These are phyloP conservation scores for Alternaria ethzedia DNA, from an alignment of 2,329 filamentous ascomycete genomes.

Conservation along the genomic window DNA sequence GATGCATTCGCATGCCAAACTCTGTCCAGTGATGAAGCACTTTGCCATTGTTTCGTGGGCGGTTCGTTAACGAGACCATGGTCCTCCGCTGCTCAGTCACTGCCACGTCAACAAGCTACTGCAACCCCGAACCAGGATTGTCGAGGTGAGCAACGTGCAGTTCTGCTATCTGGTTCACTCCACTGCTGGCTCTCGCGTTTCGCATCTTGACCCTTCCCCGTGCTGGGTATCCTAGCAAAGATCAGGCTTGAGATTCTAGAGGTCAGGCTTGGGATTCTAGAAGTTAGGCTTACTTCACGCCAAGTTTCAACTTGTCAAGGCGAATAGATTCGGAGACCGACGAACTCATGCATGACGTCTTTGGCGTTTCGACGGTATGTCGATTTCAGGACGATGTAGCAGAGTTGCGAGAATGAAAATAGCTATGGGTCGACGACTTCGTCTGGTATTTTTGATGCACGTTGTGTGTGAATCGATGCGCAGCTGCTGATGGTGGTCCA, in stretches of 20 bases:
- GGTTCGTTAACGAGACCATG: neutral
- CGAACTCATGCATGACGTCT: neutral
- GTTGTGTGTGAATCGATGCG: neutral
- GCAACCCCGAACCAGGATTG: conserved; percentile 11
- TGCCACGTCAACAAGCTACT: conserved; percentile 24
- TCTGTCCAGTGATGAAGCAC: neutral
- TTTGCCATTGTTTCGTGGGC: neutral
- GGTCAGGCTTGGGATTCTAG: neutral
- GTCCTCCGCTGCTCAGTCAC: conserved; percentile 1
- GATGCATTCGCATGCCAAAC: neutral
- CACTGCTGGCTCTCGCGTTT: neutral
- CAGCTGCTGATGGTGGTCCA: neutral
- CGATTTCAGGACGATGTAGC: neutral
- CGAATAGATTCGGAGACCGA: conserved; percentile 7
- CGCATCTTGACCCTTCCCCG: neutral
- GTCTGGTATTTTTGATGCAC: neutral
- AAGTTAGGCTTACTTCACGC: neutral
- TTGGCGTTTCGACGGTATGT: neutral
- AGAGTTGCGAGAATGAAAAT: neutral
- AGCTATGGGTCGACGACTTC: neutral
- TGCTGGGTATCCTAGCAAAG: neutral
- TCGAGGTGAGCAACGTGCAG: neutral
- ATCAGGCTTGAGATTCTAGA: conserved; percentile 1
- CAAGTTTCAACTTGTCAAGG: conserved; percentile 4
- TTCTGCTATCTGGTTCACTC: neutral